A percentile compares a stretch with the other conserved stretches of the same genome.
These are phyloP conservation scores for Auricularia auricula-judae DNA, from an alignment of 768 basidiomycete genomes.

Conservation along the genomic window DNA sequence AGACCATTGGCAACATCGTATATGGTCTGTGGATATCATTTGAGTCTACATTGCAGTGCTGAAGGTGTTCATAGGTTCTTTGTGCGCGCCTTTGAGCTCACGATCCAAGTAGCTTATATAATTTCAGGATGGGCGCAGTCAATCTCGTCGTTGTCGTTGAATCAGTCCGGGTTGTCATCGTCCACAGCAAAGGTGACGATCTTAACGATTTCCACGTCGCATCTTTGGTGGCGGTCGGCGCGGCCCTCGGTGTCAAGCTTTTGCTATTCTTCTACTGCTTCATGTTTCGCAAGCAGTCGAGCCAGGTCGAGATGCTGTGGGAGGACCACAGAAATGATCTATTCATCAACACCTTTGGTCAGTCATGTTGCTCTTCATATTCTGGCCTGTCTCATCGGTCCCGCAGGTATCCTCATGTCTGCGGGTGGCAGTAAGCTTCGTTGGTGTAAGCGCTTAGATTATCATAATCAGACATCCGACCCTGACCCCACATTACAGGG, in stretches of 20 bases:
- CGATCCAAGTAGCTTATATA: not conserved
- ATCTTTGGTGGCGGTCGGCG: conserved; percentile 71
- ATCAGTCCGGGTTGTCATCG: conserved; percentile 60
- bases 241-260: conserved; percentile 85
- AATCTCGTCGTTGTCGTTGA: conserved; percentile 89
- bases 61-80: not conserved
- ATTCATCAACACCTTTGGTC: conserved; percentile 73
- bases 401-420: conserved; percentile 68
- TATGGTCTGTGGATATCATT: conserved; percentile 42
- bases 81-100: not conserved
- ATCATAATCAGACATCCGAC: not conserved
- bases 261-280: conserved; percentile 80
- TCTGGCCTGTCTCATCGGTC: conserved; percentile 6
- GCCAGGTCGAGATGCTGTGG: conserved; percentile 92
- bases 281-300: conserved; percentile 66
- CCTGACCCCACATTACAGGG: conserved; percentile 30
- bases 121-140: conserved; percentile 73
- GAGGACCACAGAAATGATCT: conserved; percentile 93
- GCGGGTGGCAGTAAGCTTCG: conserved; percentile 65
- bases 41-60: too few relatives aligned
- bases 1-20: conserved; percentile 81
- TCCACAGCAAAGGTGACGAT: conserved; percentile 33
- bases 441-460: conserved; percentile 51
- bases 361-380: conserved; percentile 7
- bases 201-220: conserved; percentile 63